Percentiles rank a stretch among this genome's conserved stretches.
Evolutionary conservation across 169 alveolate genomes (phyloP).

Genomic region (Plasmodium vivax): DNA sequence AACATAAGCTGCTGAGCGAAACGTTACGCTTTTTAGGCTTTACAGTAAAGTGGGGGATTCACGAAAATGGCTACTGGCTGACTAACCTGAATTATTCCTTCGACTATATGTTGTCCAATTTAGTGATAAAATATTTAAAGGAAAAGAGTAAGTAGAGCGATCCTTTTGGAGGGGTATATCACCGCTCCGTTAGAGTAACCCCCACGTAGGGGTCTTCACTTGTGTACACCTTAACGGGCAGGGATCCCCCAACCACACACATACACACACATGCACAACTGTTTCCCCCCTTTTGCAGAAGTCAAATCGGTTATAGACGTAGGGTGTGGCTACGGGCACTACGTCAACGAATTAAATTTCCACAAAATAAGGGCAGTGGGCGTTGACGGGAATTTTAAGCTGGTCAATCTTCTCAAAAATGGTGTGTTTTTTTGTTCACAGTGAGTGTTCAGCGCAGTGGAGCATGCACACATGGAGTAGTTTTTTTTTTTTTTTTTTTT

Average conservation of each 20-base stretch:
- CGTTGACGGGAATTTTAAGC: conserved; percentile 58
- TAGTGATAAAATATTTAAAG: conserved; percentile 60
- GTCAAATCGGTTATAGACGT: conserved; percentile 37
- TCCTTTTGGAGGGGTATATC: neutral
- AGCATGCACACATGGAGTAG: neutral
- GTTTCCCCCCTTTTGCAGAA: conserved; percentile 13
- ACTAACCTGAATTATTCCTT: conserved; percentile 50
- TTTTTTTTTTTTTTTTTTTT: neutral
- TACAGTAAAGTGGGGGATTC: conserved; percentile 72
- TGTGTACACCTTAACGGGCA: neutral
- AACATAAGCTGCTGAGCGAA: conserved; percentile 43
- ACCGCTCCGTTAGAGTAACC: neutral
- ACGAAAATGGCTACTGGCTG: conserved; percentile 72
- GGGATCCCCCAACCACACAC: neutral
- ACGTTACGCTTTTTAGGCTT: conserved; percentile 66
- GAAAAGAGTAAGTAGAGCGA: conserved; percentile 35
- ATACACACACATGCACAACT: neutral
- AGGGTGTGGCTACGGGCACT: conserved; percentile 64
- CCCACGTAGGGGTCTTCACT: neutral
- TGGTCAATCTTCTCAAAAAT: conserved; percentile 28
- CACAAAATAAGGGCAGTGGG: conserved; percentile 65
- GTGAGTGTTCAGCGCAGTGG: neutral
- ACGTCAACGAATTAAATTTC: conserved; percentile 64
- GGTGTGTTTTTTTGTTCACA: conserved; percentile 17
- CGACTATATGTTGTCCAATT: conserved; percentile 56